Percentiles rank a stretch among this genome's conserved stretches.
These are phyloP conservation scores for Zygoascus sp. DNA, from an alignment of 1,139 yeast species.

Conservation along the genomic window DNA sequence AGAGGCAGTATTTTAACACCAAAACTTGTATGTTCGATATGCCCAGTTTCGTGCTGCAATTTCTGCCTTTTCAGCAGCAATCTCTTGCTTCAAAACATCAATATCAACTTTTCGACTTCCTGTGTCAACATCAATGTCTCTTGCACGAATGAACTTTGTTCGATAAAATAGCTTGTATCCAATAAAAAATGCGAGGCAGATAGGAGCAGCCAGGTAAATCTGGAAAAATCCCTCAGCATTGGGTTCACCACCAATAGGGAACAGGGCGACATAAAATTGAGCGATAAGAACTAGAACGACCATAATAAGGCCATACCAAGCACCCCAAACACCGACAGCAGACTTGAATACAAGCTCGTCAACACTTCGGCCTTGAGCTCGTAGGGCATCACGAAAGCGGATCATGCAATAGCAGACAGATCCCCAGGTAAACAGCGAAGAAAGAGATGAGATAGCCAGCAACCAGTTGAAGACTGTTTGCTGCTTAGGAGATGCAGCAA, in stretches of 20 bases:
- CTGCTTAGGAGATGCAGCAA: slow-evolving; percentile 61
- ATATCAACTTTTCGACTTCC: slow-evolving; percentile 55
- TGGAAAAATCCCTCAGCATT: slow-evolving; percentile 49
- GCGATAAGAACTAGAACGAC: slow-evolving; percentile 65
- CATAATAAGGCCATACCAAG: slow-evolving; percentile 56
- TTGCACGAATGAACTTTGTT: slow-evolving; percentile 40
- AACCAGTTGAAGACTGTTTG: slow-evolving; percentile 74
- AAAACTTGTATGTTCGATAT: slow-evolving; percentile 41
- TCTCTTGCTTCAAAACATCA: slow-evolving; percentile 49
- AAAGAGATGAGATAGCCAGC: slow-evolving; percentile 75
- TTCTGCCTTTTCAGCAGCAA: slow-evolving; percentile 44
- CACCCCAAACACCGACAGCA: slow-evolving; percentile 66
- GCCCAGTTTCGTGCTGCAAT: slow-evolving; percentile 36
- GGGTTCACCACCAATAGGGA: slow-evolving; percentile 52
- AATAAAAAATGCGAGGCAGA: slow-evolving; percentile 46
- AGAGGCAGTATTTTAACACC: slow-evolving; percentile 40
- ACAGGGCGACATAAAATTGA: slow-evolving; percentile 77
- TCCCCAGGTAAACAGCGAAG: slow-evolving; percentile 81
- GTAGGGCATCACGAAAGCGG: slow-evolving; percentile 73
- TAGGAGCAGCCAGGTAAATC: slow-evolving; percentile 51
- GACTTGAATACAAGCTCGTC: slow-evolving; percentile 68
- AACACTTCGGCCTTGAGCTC: slow-evolving; percentile 56
- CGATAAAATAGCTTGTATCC: slow-evolving; percentile 49
- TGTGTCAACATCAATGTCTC: slow-evolving; percentile 52
- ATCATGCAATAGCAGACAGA: slow-evolving; percentile 72